Evolutionary conservation across 176 grass and related monocot species (phyloP), one percentile per base, ranked within the genome.

Genomic region (Rhynchospora pubera): DNA sequence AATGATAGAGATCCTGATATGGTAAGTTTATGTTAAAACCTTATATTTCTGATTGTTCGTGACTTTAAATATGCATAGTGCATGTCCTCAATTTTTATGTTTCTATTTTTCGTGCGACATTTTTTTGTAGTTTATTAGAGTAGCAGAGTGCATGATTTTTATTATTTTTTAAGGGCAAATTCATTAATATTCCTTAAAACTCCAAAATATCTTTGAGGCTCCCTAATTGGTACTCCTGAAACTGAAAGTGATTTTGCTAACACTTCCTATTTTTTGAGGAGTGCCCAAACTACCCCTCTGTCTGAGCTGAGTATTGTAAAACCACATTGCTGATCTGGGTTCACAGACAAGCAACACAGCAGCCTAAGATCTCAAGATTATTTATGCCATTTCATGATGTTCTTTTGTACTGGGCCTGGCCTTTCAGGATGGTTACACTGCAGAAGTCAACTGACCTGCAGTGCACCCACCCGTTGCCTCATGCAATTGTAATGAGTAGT

Each of bases 21-120:
- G 92, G 94, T 97, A 88, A 83, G 77, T 62, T 44, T 80, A 62
- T 16, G 23, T 57, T 78, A 16, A 55, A 39, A 57, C 5, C 12
- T 28, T 30, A 34, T 34, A 16, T 57, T 71, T 71, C 12, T 45
- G 24, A 45, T 71, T 71, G 12, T 57, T 57, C 16, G 5, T 57
- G 12, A 26, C 43, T 48, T 47, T 15, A 10, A n/a, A 48, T 57
- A 6, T 46, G 48, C 9, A 11, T 48, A 71, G 67, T 71, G 68
- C 42, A 72, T 16, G 9, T 48, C 16, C 45, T 48, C 3, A 6
- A 23, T n/a, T n/a, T n/a, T n/a, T n/a, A n/a, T n/a, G n/a, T n/a
- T n/a, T n/a, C n/a, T n/a, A n/a, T n/a, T n/a, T n/a, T n/a, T 47
- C 26, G 42, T 28, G 18, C 8, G 23, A 21, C 68, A 12, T 10